Conservation (phyloP, 2,329 filamentous ascomycete genomes). For the Leptographium lundbergii region DNA sequence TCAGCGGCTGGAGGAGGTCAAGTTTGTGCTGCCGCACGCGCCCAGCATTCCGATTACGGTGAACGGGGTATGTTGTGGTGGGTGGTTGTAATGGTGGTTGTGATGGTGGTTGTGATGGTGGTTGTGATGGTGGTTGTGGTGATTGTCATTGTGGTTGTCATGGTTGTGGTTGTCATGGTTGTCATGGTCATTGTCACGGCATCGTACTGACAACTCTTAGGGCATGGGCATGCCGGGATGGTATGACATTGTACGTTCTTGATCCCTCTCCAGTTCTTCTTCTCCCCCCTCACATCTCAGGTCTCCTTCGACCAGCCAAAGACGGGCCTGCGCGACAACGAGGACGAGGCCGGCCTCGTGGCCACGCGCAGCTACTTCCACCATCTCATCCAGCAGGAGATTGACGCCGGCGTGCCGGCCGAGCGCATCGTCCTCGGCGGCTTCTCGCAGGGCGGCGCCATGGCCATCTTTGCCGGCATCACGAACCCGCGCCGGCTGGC, state of each 20-base stretch:
- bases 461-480: slow-evolving; percentile 69
- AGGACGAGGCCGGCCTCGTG: slow-evolving; percentile 60
- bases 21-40: slow-evolving; percentile 90
- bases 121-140: too few relatives aligned
- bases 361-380: slow-evolving; percentile 65
- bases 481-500: slow-evolving; percentile 62
- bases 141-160: too few relatives aligned
- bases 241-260: slow-evolving; percentile 60
- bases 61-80: slow-evolving; percentile 39
- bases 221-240: slow-evolving; percentile 76
- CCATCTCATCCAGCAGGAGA: slow-evolving; percentile 65
- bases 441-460: slow-evolving; percentile 73
- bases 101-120: too few relatives aligned
- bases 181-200: too few relatives aligned
- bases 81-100: too few relatives aligned
- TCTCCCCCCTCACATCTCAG: not conserved
- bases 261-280: not conserved
- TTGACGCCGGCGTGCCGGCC: slow-evolving; percentile 67
- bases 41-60: slow-evolving; percentile 72
- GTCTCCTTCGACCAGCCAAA: slow-evolving; percentile 14
- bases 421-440: slow-evolving; percentile 77
- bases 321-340: slow-evolving; percentile 16
- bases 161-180: too few relatives aligned
- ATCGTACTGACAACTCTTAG: too few relatives aligned
- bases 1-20: slow-evolving; percentile 73